Evolutionary conservation across 179 eudicot genomes (phyloP), one percentile per base, ranked within the genome.

Genomic region (Patellifolia procumbens): DNA sequence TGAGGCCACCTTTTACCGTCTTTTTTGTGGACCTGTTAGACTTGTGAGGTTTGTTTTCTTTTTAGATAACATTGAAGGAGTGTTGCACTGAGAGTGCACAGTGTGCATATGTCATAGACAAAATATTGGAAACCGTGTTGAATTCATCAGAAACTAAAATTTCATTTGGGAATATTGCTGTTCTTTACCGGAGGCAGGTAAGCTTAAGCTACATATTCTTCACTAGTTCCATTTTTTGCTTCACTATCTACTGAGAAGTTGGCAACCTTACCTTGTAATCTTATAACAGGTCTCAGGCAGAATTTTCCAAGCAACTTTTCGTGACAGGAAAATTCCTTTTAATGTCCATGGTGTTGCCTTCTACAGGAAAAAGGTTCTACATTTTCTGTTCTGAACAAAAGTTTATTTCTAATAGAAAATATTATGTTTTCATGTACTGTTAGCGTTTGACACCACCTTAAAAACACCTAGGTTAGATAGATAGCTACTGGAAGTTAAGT

Each of bases 141-240:
- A 84, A 83, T 71, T 79, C 86, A 76, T 79, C 91, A 71, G 83
- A 86, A 70, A 76, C 77, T 35, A 86, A 85, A 74, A 71, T 83
- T 87, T 83, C 89, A 29, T 89, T 84, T 74, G 93, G 93, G 73
- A 87, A 81, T 75, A 78, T 94, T 81, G 94, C 97, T 52, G 82
- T 94, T 87, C 97, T 94, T 43, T 94, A 92, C 80, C 84, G 98
- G 89, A 85, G 91, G 87, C 98, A 94, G 98, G 98, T 94, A 83
- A 76, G 67, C 72, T 65, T 76, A 45, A 55, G 74, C 34, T 71
- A 46, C 68, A 68, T 42, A 26, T 62, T 28, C 51, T 31, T 73
- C 7, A 46, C 56, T 32, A 52, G 9, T 37, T 78, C 4, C 32
- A 52, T 46, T 35, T 43, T 53, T 73, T 55, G 42, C 60, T 37